Conservation (phyloP, 2,329 filamentous ascomycete genomes). For the Aspergillus sergii region DNA sequence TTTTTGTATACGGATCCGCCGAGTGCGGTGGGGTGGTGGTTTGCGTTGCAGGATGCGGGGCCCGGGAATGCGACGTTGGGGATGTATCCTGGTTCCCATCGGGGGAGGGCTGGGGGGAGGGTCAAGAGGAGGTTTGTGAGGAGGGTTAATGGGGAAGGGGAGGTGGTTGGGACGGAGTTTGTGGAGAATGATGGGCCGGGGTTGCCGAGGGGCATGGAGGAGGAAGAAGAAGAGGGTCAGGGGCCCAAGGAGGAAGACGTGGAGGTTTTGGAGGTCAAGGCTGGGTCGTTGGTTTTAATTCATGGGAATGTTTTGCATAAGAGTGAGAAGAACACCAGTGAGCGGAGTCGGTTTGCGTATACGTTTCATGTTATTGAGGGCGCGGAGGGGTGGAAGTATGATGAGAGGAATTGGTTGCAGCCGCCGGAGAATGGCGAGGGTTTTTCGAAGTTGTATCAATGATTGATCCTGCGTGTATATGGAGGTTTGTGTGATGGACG, state of each 20-base stretch:
- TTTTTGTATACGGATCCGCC: slow-evolving; percentile 91
- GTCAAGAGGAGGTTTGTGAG: slow-evolving; percentile 77
- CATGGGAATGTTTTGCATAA: slow-evolving; percentile 96
- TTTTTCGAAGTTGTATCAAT: slow-evolving; percentile 68
- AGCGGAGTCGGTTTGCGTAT: slow-evolving; percentile 89
- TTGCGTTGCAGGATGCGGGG: slow-evolving; percentile 90
- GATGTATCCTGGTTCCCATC: slow-evolving; percentile 80
- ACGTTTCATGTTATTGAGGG: slow-evolving; percentile 97
- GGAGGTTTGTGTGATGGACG: background rate
- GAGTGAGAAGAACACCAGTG: slow-evolving; percentile 87
- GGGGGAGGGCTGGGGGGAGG: slow-evolving; percentile 56
- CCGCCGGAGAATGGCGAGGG: slow-evolving; percentile 74
- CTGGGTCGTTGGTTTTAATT: slow-evolving; percentile 87
- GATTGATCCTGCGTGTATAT: background rate
- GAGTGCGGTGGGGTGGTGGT: slow-evolving; percentile 93
- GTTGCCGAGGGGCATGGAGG: slow-evolving; percentile 62
- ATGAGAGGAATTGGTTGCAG: slow-evolving; percentile 90
- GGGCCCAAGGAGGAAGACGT: slow-evolving; percentile 54
- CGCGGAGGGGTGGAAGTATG: slow-evolving; percentile 67
- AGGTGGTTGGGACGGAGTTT: slow-evolving; percentile 64
- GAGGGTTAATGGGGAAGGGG: slow-evolving; percentile 4
- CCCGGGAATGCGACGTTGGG: slow-evolving; percentile 84
- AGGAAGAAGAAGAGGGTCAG: slow-evolving; percentile 41
- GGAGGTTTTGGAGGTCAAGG: slow-evolving; percentile 82
- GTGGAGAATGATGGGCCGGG: slow-evolving; percentile 66